Conservation (phyloP, 2,329 filamentous ascomycete genomes). For the Tolypocladium paradoxum region DNA sequence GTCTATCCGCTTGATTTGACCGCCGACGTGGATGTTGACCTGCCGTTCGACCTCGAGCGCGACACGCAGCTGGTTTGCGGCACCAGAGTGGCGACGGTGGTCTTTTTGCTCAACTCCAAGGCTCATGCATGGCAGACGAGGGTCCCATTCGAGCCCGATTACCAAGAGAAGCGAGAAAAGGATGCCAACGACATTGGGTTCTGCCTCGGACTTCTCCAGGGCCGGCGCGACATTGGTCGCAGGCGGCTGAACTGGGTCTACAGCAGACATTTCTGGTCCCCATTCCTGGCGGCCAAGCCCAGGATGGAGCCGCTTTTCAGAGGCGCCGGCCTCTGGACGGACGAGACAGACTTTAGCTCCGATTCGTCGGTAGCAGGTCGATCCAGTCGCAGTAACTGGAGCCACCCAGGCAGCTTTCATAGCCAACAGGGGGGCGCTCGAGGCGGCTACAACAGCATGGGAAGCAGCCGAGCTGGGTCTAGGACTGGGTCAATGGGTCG, state of each 20-base stretch:
- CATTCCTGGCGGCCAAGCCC: background rate
- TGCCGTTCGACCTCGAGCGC: background rate
- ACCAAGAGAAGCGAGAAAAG: background rate
- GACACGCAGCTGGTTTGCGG: background rate
- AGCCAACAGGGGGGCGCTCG: background rate
- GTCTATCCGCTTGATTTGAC: background rate
- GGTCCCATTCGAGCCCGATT: background rate
- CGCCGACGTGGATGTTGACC: background rate
- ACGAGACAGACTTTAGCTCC: background rate
- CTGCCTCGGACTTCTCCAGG: background rate
- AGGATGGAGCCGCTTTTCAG: background rate
- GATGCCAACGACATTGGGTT: background rate
- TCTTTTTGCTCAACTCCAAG: background rate
- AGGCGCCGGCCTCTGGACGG: background rate
- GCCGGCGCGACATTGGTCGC: background rate
- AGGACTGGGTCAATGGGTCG: background rate
- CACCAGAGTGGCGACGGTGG: background rate
- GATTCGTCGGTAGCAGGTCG: background rate
- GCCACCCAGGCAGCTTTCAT: background rate
- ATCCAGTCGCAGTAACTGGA: background rate
- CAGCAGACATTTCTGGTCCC: background rate
- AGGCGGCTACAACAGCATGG: background rate
- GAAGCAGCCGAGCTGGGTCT: background rate
- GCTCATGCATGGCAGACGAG: background rate
- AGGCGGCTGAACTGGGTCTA: background rate